Evolutionary conservation across 805 yeast genomes (phyloP).

Genomic region (Sungouiozyma intestinalis): DNA sequence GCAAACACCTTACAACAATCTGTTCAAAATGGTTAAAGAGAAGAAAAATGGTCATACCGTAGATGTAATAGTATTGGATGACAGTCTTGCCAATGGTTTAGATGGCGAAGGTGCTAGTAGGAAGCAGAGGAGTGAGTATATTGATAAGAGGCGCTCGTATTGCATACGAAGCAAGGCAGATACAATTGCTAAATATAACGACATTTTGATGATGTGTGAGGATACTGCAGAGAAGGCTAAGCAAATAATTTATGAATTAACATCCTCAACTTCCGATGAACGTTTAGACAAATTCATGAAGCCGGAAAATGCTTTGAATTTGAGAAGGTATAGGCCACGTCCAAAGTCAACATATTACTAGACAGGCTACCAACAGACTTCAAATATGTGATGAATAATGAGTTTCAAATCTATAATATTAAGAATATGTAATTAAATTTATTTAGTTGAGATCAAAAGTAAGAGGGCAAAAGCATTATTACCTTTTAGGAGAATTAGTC

Average conservation of each 20-base stretch:
- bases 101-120: neutral
- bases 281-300: neutral
- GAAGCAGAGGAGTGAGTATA: slow-evolving; percentile 2
- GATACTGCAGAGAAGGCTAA: slow-evolving; percentile 21
- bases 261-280: neutral
- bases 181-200: slow-evolving; percentile 11
- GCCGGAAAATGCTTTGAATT: neutral
- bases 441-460: neutral
- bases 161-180: neutral
- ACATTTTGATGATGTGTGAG: slow-evolving; percentile 22
- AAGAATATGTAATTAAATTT: neutral
- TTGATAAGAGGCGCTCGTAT: slow-evolving; percentile 4
- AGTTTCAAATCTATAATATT: neutral
- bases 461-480: neutral
- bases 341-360: neutral
- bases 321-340: neutral
- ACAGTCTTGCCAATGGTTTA: slow-evolving; percentile 5
- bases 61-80: slow-evolving; percentile 21
- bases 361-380: neutral
- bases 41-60: slow-evolving; percentile 13
- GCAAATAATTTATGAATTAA: slow-evolving; percentile 15
- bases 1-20: neutral
- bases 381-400: neutral
- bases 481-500: slow-evolving; percentile 20
- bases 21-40: slow-evolving; percentile 9